Conservation (phyloP, 352 stramenopile genomes). For the Phytophthora uliginosa region DNA sequence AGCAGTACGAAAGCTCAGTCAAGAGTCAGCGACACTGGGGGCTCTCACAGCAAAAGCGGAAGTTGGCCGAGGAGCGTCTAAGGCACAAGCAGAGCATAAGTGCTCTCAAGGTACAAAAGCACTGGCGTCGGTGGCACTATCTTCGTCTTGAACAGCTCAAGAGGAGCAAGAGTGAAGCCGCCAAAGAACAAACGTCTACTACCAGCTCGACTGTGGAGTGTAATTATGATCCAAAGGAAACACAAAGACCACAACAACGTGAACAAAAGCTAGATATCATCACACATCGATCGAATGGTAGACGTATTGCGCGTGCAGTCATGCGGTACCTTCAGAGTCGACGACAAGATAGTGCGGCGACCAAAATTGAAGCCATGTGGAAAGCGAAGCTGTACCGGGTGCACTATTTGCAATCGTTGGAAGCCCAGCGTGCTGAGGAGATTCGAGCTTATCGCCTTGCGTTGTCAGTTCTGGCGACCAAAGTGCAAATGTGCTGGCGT, state of each 20-base stretch:
- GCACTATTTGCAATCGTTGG: slow-evolving; percentile 28
- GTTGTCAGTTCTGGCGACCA: slow-evolving; percentile 40
- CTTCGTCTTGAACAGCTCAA: slow-evolving; percentile 11
- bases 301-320: slow-evolving; percentile 20
- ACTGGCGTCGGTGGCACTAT: slow-evolving; percentile 30
- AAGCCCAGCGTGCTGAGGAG: slow-evolving; percentile 28
- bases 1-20: slow-evolving; percentile 34
- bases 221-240: background rate
- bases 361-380: slow-evolving; percentile 40
- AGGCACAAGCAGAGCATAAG: slow-evolving; percentile 34
- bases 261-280: slow-evolving; percentile 24
- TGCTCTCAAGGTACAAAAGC: slow-evolving; percentile 40
- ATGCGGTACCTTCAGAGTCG: slow-evolving; percentile 20
- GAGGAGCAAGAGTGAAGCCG: background rate
- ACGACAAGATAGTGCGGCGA: slow-evolving; percentile 26
- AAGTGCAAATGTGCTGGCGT: slow-evolving; percentile 47
- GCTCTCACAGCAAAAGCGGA: slow-evolving; percentile 31
- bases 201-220: background rate
- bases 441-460: slow-evolving; percentile 32
- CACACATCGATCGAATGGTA: slow-evolving; percentile 19
- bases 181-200: background rate
- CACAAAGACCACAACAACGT: slow-evolving; percentile 8
- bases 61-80: slow-evolving; percentile 21
- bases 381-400: slow-evolving; percentile 26
- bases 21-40: slow-evolving; percentile 36